phyloP scores from a whole-genome alignment of 345 rosid species.

The Eucalyptus coolabah region DNA sequence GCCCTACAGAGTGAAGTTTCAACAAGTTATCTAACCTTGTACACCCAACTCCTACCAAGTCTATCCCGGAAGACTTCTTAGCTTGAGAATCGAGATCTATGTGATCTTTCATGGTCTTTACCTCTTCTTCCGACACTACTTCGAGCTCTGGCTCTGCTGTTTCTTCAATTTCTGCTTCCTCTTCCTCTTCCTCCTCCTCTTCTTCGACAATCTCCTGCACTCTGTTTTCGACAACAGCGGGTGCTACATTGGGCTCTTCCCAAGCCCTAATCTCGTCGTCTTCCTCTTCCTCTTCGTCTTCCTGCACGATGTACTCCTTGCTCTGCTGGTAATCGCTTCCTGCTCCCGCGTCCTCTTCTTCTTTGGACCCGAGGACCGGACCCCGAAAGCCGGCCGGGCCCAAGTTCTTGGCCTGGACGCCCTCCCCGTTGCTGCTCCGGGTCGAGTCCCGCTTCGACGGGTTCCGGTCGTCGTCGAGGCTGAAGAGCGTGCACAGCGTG shows the following conservation, averaged over 20 bases:
- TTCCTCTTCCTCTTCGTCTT: background rate
- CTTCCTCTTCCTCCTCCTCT: background rate
- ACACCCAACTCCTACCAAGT: background rate
- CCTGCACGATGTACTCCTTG: background rate
- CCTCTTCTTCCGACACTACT: slow-evolving; percentile 20
- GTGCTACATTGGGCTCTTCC: slow-evolving; percentile 31
- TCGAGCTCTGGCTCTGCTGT: slow-evolving; percentile 2
- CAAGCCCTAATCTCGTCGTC: slow-evolving; percentile 18
- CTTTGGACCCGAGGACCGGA: slow-evolving; percentile 48
- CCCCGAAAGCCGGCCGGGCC: slow-evolving; percentile 8
- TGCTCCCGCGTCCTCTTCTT: slow-evolving; percentile 22
- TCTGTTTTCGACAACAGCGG: background rate
- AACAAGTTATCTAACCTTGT: background rate
- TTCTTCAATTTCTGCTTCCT: background rate
- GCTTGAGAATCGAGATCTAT: slow-evolving; percentile 80
- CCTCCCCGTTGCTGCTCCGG: slow-evolving; percentile 11
- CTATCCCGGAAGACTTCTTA: slow-evolving; percentile 72
- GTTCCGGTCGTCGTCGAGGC: slow-evolving; percentile 50
- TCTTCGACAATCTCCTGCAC: slow-evolving; percentile 53
- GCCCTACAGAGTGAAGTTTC: background rate
- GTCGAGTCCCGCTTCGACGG: background rate
- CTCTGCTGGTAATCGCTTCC: background rate
- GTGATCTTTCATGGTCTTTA: slow-evolving; percentile 80
- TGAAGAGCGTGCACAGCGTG: slow-evolving; percentile 70
- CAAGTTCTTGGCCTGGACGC: slow-evolving; percentile 22